Base-by-base conservation (phyloP, 2,329 filamentous ascomycete species). In the Penicillium sp. region DNA sequence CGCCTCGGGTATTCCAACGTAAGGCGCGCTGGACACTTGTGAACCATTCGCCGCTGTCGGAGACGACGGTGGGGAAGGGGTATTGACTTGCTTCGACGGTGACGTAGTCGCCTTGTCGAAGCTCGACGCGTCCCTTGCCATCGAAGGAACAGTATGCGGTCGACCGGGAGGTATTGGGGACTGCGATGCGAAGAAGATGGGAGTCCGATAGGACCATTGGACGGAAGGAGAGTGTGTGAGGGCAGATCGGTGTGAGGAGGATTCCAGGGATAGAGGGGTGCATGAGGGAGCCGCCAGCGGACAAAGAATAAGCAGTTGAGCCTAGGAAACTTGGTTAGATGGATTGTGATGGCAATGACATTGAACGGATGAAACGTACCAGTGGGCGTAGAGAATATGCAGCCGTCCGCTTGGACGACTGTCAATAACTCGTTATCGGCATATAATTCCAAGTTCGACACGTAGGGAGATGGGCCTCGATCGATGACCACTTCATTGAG, bases 401-500 rank as follows among this genome's bases (percentile, higher is more conserved):
- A 96, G 54, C 95, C 95, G 69, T 99, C 95, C 33, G 95, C 95
- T 77, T 96, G 93, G 48, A 99, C 90, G 51, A 97, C 91, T 16
- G 95, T 99, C 66, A 99, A 83, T 44, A 97, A 87, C 74, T 96
- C 91, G 70, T 96, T 90, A 71, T 99, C 95, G 61, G 93, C 95
- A 73, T 96, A 98, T 11, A 99, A 82, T 78, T 99, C 95, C 39
- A 99, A 83, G 76, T 96, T 96, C 44, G 93, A 98, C 57, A 99
- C 93, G 72, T 98, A 99, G 21, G 93, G 93, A 16, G 91, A 96
- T 69, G 95, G 95, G 62, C 95, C 95, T 58, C 95, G 90, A 78
- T 99, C 95, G 68, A 99, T 98, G 74, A 99, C 93, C 51, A 99
- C 87, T 78, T 99, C 95, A 76, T 99, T 99, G 63, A 99, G 86